Evolutionary conservation across 2,329 filamentous ascomycete genomes (phyloP), one percentile per base, ranked within the genome.

Genomic region (Rhinocladiella mackenziei): DNA sequence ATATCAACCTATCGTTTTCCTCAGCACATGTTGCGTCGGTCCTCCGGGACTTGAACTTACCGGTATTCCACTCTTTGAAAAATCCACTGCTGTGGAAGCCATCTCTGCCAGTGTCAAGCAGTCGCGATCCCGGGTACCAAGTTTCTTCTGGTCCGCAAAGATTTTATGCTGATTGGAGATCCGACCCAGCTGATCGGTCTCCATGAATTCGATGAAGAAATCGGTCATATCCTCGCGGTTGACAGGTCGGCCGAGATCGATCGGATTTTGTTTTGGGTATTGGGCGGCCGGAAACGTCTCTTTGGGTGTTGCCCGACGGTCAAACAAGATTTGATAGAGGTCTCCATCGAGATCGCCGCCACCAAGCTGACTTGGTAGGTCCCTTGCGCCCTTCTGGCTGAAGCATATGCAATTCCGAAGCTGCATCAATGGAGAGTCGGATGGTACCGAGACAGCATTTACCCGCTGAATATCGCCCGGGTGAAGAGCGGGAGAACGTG

Each of bases 331-430:
- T 52, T 88, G 84, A 63, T 85, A 94, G 0, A 86, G 66, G 60
- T 95, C 89, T 0, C 88, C 88, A 53, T 92, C 87, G 0, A 94
- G 73, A 61, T 94, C 88, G 0, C 88, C 88, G 1, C 88, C 88
- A 40, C 83, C 84, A 0, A 94, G 70, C 62, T 83, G 76, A 49
- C 85, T 91, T 0, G 87, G 86, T 0, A 94, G 67, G 58, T 94
- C 88, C 11, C 88, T 77, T 0, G 56, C 18, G 0, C 89, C 88
- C 30, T 76, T 71, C 44, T 81, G 78, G 47, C 83, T 89, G 59
- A 94, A 94, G 1, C 85, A 78, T 11, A 94, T 74, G 48, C 86
- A 89, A 57, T 94, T 94, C 2, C 71, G 67, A 1, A 89, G 70
- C 0, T 70, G 59, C 1, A 66, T 65, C 1, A 94, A 70, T 0